Conservation (phyloP, 2,329 filamentous ascomycete genomes). For the Sphaerulina vaccinii region DNA sequence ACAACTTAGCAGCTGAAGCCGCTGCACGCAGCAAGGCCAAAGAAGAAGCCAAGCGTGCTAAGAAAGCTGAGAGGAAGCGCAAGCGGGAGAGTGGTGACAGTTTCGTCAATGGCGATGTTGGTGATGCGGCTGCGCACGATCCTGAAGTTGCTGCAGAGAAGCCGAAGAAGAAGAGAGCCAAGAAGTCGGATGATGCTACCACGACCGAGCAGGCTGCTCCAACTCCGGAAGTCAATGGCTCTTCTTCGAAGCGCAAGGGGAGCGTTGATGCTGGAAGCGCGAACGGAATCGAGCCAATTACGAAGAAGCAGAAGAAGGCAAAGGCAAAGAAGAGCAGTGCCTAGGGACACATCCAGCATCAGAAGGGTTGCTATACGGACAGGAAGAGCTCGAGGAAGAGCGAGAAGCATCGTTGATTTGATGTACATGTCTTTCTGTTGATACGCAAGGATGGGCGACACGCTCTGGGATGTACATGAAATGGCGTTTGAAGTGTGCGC, state of each 20-base stretch:
- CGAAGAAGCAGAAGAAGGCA: slow-evolving; percentile 21
- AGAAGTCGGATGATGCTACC: slow-evolving; percentile 56
- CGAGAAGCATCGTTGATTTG: background rate
- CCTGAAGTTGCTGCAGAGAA: slow-evolving; percentile 58
- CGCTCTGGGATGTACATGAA: too few species aligned
- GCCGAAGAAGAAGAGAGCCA: slow-evolving; percentile 21
- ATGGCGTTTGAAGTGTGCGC: too few species aligned
- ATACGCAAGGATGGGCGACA: background rate
- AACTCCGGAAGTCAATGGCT: background rate
- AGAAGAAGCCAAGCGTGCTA: slow-evolving; percentile 24
- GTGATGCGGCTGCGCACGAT: background rate
- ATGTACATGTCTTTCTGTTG: background rate
- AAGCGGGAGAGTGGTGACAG: slow-evolving; percentile 37
- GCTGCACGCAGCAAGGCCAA: slow-evolving; percentile 35
- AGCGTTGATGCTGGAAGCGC: slow-evolving; percentile 1
- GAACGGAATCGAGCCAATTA: slow-evolving; percentile 10
- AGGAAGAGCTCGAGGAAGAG: too few species aligned
- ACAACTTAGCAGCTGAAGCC: slow-evolving; percentile 26
- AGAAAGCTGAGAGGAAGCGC: slow-evolving; percentile 35
- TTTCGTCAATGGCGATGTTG: slow-evolving; percentile 20
- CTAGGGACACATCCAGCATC: background rate
- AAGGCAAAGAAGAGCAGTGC: slow-evolving; percentile 5
- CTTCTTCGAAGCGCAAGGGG: slow-evolving; percentile 2
- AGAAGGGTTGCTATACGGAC: background rate
- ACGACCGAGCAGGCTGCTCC: too few species aligned